Evolutionary conservation across 1,139 yeast genomes (phyloP), one percentile per base, ranked within the genome.

Genomic region (Blastobotrys buckinghamii): DNA sequence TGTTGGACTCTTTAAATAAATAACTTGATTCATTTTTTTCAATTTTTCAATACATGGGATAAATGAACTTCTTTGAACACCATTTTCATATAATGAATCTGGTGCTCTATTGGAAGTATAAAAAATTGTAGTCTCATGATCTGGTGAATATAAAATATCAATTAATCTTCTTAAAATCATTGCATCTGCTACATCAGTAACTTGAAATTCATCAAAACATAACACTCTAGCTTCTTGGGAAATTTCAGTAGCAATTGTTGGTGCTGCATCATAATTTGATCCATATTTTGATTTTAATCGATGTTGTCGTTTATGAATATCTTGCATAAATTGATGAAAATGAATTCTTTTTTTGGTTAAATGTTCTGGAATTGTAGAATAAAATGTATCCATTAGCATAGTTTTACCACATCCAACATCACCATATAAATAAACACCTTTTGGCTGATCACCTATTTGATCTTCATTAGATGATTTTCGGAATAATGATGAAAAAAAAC

Each of bases 321-420:
- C 80, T 65, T 92, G 97, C 97, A 92, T 92, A 66, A 92, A 92
- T 57, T 89, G 96, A 67, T 92, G 98, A 74, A 92, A 92, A 68
- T 92, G 98, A 44, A 90, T 73, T 54, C 98, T 74, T 58, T 74
- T 77, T 60, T 88, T 89, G 24, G 92, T 76, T 52, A 92, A 69
- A 62, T 84, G 88, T 0, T 65, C 47, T 0, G 97, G 97, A 15
- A 92, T 75, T 0, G 96, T 87, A 20, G 78, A 72, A 67, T 89
- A 92, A 61, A 92, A 92, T 59, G 92, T 74, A 67, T 92, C 98
- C 97, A 92, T 90, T 55, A 92, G 74, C 97, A 92, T 92, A 5
- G 98, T 92, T 64, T 92, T 92, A 9, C 98, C 98, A 68, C 97
- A 89, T 3, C 98, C 98, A 40, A 92, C 98, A 65, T 92, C 98